Evolutionary conservation across 768 basidiomycete species (phyloP).

Genomic region (Dacryopinax spathularia): DNA sequence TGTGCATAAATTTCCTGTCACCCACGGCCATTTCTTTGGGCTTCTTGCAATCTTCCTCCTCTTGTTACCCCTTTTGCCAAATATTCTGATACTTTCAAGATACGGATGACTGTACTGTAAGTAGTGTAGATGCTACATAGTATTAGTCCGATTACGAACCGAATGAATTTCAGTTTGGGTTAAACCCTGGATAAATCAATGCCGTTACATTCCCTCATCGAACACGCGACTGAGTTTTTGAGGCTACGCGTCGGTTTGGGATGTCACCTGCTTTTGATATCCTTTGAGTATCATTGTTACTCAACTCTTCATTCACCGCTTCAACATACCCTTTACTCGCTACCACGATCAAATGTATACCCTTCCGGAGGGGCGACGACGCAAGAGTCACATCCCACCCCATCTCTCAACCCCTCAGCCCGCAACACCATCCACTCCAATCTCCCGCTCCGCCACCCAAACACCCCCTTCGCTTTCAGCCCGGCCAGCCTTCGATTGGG

Average conservation of each 20-base stretch:
- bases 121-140: background rate
- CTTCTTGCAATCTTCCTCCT: background rate
- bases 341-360: background rate
- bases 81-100: background rate
- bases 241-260: background rate
- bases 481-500: background rate
- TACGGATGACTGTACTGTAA: background rate
- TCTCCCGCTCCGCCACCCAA: background rate
- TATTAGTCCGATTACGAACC: background rate
- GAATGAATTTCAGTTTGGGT: background rate
- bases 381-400: background rate
- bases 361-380: background rate
- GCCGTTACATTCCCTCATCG: background rate
- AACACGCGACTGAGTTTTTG: background rate
- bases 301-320: background rate
- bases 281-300: background rate
- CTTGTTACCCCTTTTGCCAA: background rate
- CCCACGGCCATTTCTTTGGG: background rate
- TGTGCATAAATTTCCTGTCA: background rate
- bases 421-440: background rate
- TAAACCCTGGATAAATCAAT: background rate
- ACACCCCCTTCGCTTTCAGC: background rate
- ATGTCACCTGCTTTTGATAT: background rate
- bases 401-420: background rate
- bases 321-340: background rate